These are phyloP conservation scores for Mycena capillaripes DNA, from an alignment of 768 basidiomycete species.

Conservation along the genomic window DNA sequence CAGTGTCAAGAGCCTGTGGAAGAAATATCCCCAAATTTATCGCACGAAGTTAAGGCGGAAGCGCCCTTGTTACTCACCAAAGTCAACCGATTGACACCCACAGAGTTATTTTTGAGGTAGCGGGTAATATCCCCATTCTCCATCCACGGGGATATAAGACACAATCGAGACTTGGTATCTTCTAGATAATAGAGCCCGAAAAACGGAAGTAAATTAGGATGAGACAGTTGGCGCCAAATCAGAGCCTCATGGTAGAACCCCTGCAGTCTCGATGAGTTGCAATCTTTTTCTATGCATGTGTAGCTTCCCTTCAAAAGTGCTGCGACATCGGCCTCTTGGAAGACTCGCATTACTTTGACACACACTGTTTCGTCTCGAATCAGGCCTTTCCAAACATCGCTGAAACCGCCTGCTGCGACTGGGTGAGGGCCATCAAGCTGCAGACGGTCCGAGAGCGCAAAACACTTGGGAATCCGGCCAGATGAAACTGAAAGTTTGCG, in stretches of 20 bases:
- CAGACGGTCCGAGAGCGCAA: constrained; percentile 26
- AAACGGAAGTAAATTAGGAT: constrained; percentile 49
- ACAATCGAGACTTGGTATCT: constrained; percentile 31
- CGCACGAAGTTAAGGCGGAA: constrained; percentile 8
- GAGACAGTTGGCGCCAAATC: constrained; percentile 49
- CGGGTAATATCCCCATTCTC: constrained; percentile 45
- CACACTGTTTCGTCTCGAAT: constrained; percentile 27
- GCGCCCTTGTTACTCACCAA: constrained; percentile 48
- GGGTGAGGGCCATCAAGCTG: constrained; percentile 15
- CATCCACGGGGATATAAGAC: constrained; percentile 59
- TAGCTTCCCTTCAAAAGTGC: constrained; percentile 21
- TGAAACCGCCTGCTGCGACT: constrained; percentile 28
- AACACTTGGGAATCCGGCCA: constrained; percentile 26
- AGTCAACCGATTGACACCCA: constrained; percentile 40
- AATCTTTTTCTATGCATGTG: background rate
- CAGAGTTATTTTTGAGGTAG: constrained; percentile 45
- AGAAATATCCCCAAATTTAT: constrained; percentile 20
- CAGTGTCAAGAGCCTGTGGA: constrained; percentile 41
- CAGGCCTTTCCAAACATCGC: constrained; percentile 34
- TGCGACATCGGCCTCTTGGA: constrained; percentile 26
- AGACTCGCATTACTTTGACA: constrained; percentile 36
- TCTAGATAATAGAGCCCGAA: constrained; percentile 44
- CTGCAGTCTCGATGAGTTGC: background rate
- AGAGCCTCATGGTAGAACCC: constrained; percentile 38
- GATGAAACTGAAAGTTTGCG: constrained; percentile 27